phyloP scores from a whole-genome alignment of 2,329 filamentous ascomycete genomes.

The Penicillium psychrosexuale region DNA sequence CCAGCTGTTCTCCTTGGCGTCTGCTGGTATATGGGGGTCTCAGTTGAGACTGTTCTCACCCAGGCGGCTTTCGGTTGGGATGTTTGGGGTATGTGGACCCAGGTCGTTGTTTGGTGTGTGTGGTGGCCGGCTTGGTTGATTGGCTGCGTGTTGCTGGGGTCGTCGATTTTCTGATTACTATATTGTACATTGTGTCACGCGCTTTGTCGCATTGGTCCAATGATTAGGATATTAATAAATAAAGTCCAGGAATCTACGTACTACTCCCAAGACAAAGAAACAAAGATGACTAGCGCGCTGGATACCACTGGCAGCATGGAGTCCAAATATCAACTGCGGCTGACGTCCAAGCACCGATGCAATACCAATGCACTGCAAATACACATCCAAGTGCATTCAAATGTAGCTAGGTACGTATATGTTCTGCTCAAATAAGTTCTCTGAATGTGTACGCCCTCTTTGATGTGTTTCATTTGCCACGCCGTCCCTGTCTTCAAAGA shows the following conservation, averaged over 20 bases:
- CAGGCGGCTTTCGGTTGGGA: conserved; percentile 84
- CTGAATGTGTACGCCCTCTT: neutral
- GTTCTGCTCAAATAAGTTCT: neutral
- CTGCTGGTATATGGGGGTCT: conserved; percentile 48
- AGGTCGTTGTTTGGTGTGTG: conserved; percentile 86
- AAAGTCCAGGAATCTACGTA: neutral
- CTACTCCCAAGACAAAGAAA: neutral
- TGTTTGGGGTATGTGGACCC: conserved; percentile 84
- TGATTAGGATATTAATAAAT: conserved; percentile 3
- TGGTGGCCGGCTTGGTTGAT: conserved; percentile 93
- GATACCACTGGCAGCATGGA: neutral
- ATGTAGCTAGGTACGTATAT: neutral
- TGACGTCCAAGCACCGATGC: neutral
- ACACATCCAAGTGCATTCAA: neutral
- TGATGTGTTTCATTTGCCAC: neutral
- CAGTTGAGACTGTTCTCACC: conserved; percentile 59
- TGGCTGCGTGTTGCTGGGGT: conserved; percentile 43
- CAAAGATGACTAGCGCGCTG: neutral
- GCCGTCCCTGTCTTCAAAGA: neutral
- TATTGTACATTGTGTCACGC: neutral
- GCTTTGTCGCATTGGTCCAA: neutral
- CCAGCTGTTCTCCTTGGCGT: conserved; percentile 52
- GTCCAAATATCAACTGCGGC: neutral
- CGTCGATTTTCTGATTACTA: conserved; percentile 31
- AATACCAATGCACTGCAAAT: neutral